A percentile compares a stretch with the other conserved stretches of the same genome.
Evolutionary conservation across 495 filamentous ascomycete genomes (phyloP).

Genomic region (Penicillium ochrochloron): DNA sequence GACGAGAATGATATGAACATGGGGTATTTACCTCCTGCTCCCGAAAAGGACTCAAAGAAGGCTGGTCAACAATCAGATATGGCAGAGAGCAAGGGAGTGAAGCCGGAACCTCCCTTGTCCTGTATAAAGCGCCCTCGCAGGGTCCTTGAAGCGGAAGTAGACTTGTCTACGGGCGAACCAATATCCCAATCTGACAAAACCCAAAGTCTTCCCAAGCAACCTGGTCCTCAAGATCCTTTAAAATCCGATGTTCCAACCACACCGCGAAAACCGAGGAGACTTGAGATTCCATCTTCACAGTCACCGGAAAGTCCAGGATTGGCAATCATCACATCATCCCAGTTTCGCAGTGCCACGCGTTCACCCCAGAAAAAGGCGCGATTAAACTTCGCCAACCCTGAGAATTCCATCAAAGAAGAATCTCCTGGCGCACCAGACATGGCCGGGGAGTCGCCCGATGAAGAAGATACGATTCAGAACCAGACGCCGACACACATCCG

Average conservation of each 20-base stretch:
- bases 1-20: conserved; percentile 43
- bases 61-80: background rate
- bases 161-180: conserved; percentile 36
- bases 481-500: conserved; percentile 14
- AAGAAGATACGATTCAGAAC: conserved; percentile 2
- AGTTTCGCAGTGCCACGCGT: conserved; percentile 39
- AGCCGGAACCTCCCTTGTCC: background rate
- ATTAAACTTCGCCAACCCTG: conserved; percentile 7
- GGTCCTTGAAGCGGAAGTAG: conserved; percentile 26
- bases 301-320: conserved; percentile 51
- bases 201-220: conserved; percentile 15
- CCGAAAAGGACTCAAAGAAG: conserved; percentile 18
- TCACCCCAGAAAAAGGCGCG: conserved; percentile 33
- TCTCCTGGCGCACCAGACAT: conserved; percentile 10
- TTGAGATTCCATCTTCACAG: conserved; percentile 52
- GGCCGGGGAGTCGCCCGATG: conserved; percentile 13
- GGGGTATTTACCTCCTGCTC: conserved; percentile 38
- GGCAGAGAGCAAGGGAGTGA: background rate
- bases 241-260: conserved; percentile 29
- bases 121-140: conserved; percentile 22
- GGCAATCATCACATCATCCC: conserved; percentile 46
- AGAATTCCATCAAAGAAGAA: conserved; percentile 33
- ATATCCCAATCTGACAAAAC: conserved; percentile 19
- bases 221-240: background rate
- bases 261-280: conserved; percentile 38